Evolutionary conservation across 2,329 filamentous ascomycete species (phyloP), one percentile per base, ranked within the genome.

Genomic region (Colletotrichum sp.): DNA sequence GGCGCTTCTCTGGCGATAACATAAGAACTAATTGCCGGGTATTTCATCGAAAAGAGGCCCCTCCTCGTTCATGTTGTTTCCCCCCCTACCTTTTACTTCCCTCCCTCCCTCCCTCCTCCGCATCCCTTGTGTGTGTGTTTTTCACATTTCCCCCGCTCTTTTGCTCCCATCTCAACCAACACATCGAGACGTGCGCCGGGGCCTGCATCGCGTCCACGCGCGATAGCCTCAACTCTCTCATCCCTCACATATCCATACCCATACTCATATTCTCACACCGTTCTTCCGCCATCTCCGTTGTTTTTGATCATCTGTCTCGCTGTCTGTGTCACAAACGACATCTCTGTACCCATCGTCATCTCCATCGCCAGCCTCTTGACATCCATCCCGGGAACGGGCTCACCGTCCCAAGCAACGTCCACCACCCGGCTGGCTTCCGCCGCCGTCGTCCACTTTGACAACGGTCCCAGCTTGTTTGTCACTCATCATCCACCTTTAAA

Each of bases 111-210:
- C 21, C 33, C 59, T 62, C 34, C 34, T 62, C 34, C 34, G 33
- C 61, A 21, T 64, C 61, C 47, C 27, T 31, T 21, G 27, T 57
- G 24, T 57, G 54, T 57, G 54, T 57, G 15, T 62, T 43, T 62
- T 62, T 27, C 34, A 62, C 34, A n/a, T 43, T 36, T 31, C 67
- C 68, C 62, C 71, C 62, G 68, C 68, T 71, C 55, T 71, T 73
- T 68, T 66, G 38, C 57, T 73, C 61, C 57, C 68, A 66, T 66
- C 27, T 66, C 63, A 71, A 47, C 71, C 68, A 71, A 63, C 62
- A 66, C 38, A 43, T 66, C 55, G 61, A 33, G 18, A 31, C 36
- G 21, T 21, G 55, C 55, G 59, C 29, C 9, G 21, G 29, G 51
- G 65, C 33, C 11, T 34, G 59, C 59, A 62, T 61, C 43, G 43